These are phyloP conservation scores for Angomonas ambiguus DNA, from an alignment of 208 protist genomes.

Conservation along the genomic window DNA sequence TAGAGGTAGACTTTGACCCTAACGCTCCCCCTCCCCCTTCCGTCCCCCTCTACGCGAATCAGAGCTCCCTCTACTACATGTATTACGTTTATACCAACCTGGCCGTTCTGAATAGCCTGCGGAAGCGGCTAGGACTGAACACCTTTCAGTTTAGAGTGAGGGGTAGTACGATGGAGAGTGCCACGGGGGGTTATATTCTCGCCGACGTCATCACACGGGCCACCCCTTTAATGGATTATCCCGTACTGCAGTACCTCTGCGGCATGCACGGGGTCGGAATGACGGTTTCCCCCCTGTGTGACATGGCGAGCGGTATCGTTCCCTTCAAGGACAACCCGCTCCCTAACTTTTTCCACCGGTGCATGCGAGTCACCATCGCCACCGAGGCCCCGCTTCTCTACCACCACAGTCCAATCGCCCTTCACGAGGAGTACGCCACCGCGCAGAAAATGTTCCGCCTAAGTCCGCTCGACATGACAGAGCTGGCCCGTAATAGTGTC, in stretches of 20 bases:
- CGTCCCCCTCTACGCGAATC: slow-evolving; percentile 77
- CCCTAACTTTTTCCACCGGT: slow-evolving; percentile 91
- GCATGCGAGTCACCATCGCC: slow-evolving; percentile 95
- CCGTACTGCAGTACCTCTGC: slow-evolving; percentile 97
- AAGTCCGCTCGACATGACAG: slow-evolving; percentile 81
- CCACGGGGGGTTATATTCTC: slow-evolving; percentile 93
- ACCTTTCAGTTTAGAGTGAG: slow-evolving; percentile 92
- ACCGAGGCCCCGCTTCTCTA: slow-evolving; percentile 95
- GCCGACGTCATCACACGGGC: slow-evolving; percentile 95
- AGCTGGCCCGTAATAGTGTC: slow-evolving; percentile 87
- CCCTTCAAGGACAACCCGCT: slow-evolving; percentile 94
- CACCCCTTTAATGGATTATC: slow-evolving; percentile 90
- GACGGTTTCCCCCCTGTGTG: slow-evolving; percentile 95
- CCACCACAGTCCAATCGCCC: slow-evolving; percentile 76
- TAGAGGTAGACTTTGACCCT: slow-evolving; percentile 61
- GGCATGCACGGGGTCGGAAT: slow-evolving; percentile 96
- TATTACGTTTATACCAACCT: slow-evolving; percentile 99
- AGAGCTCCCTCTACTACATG: slow-evolving; percentile 96
- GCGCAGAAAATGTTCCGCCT: slow-evolving; percentile 85
- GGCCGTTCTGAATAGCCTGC: slow-evolving; percentile 92
- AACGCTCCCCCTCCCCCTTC: slow-evolving; percentile 33
- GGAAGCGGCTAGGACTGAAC: slow-evolving; percentile 63
- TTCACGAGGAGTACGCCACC: slow-evolving; percentile 89
- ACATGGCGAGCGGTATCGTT: slow-evolving; percentile 95
- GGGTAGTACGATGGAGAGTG: slow-evolving; percentile 78